Evolutionary conservation across 1,284 basidiomycete species (phyloP).

Genomic region (Trichosporon sp.): DNA sequence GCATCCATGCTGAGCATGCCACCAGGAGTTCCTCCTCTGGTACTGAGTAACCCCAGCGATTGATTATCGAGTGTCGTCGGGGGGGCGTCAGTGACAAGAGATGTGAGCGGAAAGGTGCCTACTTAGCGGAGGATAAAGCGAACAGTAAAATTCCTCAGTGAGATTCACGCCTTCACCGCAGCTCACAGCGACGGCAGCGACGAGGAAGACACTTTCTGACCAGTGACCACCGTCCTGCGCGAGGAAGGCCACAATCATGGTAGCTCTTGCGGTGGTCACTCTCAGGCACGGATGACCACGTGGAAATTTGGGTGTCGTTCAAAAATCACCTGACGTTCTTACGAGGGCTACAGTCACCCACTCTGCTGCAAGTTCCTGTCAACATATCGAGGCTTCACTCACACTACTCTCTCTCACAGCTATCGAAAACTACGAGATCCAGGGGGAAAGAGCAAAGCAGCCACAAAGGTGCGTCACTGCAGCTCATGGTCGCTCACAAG

Average conservation of each 20-base stretch:
- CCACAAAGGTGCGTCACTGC: neutral
- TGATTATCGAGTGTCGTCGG: too few species aligned
- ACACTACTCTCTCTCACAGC: neutral
- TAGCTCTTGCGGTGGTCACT: neutral
- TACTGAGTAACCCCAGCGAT: too few species aligned
- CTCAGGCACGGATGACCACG: neutral
- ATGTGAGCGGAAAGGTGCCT: too few species aligned
- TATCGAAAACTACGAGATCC: neutral
- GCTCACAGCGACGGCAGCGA: too few species aligned
- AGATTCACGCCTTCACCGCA: too few species aligned
- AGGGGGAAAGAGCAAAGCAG: slow-evolving; percentile 4
- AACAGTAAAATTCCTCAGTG: too few species aligned
- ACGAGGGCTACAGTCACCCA: neutral
- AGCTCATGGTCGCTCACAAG: neutral
- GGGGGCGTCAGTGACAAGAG: too few species aligned
- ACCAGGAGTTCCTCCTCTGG: too few species aligned
- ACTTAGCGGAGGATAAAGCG: too few species aligned
- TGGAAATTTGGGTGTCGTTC: neutral
- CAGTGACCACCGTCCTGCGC: neutral
- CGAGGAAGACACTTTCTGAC: neutral
- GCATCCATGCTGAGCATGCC: too few species aligned
- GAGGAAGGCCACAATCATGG: neutral
- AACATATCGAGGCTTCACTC: neutral
- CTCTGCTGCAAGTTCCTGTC: neutral
- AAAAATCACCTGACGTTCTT: neutral